Base-by-base conservation (phyloP, 2,329 filamentous ascomycete species). In the Cytospora schulzeri region DNA sequence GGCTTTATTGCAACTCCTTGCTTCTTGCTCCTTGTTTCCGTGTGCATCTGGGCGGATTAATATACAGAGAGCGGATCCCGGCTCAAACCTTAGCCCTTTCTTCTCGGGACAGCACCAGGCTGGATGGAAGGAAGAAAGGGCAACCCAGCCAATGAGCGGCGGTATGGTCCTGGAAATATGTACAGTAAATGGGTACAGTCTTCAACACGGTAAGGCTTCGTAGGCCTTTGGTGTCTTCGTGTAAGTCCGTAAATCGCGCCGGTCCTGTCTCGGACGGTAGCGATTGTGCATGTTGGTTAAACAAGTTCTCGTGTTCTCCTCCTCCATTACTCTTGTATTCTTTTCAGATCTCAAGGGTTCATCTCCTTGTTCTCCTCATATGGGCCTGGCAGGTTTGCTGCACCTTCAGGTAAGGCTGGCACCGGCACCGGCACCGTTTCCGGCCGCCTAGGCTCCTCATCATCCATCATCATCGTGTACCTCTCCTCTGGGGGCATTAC, bases 401-500 rank as follows among this genome's bases (percentile, higher is more conserved):
- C 24, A 8, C 41, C 59, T 22, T 52, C n/a, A 8, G 60, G 60
- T 19, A 62, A 15, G 17, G 24, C 12, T 28, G 52, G 59, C 22
- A 24, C 52, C 14, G 26, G 28, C n/a, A 53, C 22, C n/a, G 28
- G n/a, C n/a, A n/a, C n/a, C n/a, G n/a, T 11, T n/a, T 62, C 60
- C 41, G 60, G 60, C 28, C 76, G 73, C 55, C 81, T 75, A 12
- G 81, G 80, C 67, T 75, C 76, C 72, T 84, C 78, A 62, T 84
- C 81, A 45, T 79, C 79, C 75, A 82, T 80, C 81, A 84, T 84
- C 71, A 83, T 75, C 31, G 76, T 76, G 57, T 81, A 77, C n/a
- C 77, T 76, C 59, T 78, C 80, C 74, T 83, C 81, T 0, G 76
- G 76, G 0, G 81, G 79, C 54, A 76, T 68, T 3, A 74, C 72